A percentile compares a stretch with the other conserved stretches of the same genome.
Evolutionary conservation across 495 filamentous ascomycete genomes (phyloP).

Genomic region (Trichocladium uniseriatum): DNA sequence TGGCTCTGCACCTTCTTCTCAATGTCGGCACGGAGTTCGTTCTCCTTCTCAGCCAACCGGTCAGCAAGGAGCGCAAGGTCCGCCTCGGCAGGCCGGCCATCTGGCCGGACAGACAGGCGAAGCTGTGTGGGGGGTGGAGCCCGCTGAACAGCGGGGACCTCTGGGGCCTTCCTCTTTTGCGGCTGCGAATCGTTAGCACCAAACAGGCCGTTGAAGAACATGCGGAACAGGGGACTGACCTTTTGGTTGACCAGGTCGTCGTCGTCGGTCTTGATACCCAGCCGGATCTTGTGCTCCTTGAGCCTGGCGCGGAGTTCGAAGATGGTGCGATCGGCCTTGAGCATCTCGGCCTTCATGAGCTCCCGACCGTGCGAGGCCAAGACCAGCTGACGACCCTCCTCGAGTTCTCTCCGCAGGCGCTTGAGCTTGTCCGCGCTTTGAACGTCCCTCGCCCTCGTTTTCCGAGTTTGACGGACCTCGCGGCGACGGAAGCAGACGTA

Average conservation of each 20-base stretch:
- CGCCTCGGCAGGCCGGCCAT: constrained; percentile 58
- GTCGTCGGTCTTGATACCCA: constrained; percentile 84
- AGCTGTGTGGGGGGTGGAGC: constrained; percentile 43
- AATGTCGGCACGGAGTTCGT: constrained; percentile 65
- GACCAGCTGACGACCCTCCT: constrained; percentile 76
- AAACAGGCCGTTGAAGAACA: constrained; percentile 4
- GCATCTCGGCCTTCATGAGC: constrained; percentile 61
- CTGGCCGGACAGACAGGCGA: constrained; percentile 59
- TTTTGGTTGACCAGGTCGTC: constrained; percentile 93
- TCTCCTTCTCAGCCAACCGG: constrained; percentile 71
- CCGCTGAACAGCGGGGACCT: constrained; percentile 47
- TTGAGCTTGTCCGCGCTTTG: constrained; percentile 92
- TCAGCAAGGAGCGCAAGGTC: constrained; percentile 72
- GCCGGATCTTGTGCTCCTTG: constrained; percentile 77
- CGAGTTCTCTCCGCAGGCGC: constrained; percentile 81
- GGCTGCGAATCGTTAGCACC: constrained; percentile 40
- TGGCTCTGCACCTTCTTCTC: constrained; percentile 73
- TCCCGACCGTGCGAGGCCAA: constrained; percentile 70
- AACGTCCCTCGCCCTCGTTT: constrained; percentile 86
- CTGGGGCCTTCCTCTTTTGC: constrained; percentile 60
- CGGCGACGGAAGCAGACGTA: constrained; percentile 97
- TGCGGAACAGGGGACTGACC: constrained; percentile 41
- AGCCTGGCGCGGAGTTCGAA: constrained; percentile 73
- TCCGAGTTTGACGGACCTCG: constrained; percentile 87
- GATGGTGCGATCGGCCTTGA: constrained; percentile 60